These are phyloP conservation scores for Glutinoglossum americanum DNA, from an alignment of 495 filamentous ascomycete genomes.

Conservation along the genomic window DNA sequence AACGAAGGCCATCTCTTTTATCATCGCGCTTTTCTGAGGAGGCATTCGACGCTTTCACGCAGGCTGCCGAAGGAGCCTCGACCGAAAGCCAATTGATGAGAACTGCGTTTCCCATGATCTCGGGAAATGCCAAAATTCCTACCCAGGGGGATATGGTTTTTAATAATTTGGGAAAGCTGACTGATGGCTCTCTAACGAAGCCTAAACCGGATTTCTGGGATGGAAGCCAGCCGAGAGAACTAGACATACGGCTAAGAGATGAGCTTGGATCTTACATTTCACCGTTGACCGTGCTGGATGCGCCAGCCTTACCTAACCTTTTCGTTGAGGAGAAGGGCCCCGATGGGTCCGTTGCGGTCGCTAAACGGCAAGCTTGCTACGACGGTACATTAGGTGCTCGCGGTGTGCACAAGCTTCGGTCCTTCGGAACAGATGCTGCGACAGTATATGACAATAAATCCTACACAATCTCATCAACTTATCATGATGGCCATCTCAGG, in stretches of 20 bases:
- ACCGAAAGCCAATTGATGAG: conserved; percentile 16
- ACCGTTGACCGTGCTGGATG: conserved; percentile 16
- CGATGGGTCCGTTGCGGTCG: conserved; percentile 14
- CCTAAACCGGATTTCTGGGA: conserved; percentile 21
- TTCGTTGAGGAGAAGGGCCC: conserved; percentile 12
- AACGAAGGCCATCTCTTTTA: conserved; percentile 18
- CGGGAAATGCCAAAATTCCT: conserved; percentile 11
- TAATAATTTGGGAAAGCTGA: conserved; percentile 16
- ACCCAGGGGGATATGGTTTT: conserved; percentile 14
- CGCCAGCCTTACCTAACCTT: conserved; percentile 22
- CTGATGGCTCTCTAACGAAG: conserved; percentile 13
- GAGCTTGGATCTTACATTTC: conserved; percentile 14
- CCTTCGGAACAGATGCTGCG: conserved; percentile 15
- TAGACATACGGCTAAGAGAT: conserved; percentile 10
- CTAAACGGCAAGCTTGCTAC: conserved; percentile 19
- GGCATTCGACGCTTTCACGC: conserved; percentile 13
- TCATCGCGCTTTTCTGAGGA: conserved; percentile 17
- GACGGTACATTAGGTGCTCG: conserved; percentile 25
- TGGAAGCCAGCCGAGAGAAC: conserved; percentile 14
- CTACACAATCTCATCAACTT: conserved; percentile 21
- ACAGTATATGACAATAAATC: conserved; percentile 23
- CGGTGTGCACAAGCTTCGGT: conserved; percentile 23
- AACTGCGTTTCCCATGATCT: conserved; percentile 17
- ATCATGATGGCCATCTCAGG: conserved; percentile 14
- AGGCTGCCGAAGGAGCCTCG: conserved; percentile 11